phyloP scores from a whole-genome alignment of 345 rosid species.

The Hirschfeldia incana region DNA sequence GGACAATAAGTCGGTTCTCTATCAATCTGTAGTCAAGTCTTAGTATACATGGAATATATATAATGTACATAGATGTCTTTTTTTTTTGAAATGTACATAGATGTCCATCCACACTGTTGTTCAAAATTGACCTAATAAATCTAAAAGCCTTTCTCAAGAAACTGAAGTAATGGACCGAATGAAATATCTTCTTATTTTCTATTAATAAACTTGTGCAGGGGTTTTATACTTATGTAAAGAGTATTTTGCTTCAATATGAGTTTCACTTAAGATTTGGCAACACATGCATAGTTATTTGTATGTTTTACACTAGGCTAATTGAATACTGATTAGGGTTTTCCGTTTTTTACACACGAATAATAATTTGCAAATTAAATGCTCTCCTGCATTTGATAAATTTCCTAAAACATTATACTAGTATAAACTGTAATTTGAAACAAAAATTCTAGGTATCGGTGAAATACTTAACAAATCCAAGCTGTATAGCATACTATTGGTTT shows the following conservation, averaged over 20 bases:
- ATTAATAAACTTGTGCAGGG: not conserved
- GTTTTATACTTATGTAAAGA: not conserved
- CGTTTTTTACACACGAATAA: not conserved
- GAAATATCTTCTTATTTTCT: not conserved
- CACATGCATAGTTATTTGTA: not conserved
- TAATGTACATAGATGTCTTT: not conserved
- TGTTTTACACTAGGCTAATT: not conserved
- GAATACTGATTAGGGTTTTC: conserved; percentile 15
- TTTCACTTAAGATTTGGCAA: not conserved
- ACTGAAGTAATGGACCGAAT: not conserved
- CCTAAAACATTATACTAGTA: too few species aligned
- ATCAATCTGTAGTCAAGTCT: not conserved
- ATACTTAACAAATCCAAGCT: not conserved
- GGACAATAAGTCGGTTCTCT: not conserved
- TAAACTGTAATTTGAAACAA: too few species aligned
- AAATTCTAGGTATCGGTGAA: not conserved
- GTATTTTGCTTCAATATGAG: not conserved
- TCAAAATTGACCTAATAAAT: not conserved
- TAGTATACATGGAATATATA: not conserved
- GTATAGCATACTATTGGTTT: not conserved
- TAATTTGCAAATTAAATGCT: not conserved
- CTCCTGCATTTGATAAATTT: not conserved
- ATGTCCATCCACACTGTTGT: not conserved
- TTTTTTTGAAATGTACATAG: not conserved
- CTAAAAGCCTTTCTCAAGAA: not conserved